A percentile compares a stretch with the other conserved stretches of the same genome.
These are phyloP conservation scores for Colletotrichum eleusines DNA, from an alignment of 2,329 filamentous ascomycete genomes.

Conservation along the genomic window DNA sequence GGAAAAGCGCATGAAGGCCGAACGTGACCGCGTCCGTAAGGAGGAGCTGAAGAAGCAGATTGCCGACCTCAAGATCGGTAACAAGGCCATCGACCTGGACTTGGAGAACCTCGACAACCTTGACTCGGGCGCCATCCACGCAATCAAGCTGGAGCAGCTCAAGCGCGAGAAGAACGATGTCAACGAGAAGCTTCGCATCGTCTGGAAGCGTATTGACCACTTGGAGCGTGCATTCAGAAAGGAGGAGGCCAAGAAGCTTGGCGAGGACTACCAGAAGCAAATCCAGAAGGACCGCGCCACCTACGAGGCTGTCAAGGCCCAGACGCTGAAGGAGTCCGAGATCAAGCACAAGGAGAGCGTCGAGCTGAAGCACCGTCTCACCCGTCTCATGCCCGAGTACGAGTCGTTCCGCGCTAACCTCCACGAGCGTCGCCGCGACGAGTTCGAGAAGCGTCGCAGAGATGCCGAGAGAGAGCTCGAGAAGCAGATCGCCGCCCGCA, in stretches of 20 bases:
- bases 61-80: slow-evolving; percentile 89
- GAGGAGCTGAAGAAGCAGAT: slow-evolving; percentile 95
- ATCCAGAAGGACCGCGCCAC: slow-evolving; percentile 81
- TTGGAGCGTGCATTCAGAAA: slow-evolving; percentile 96
- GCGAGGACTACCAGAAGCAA: slow-evolving; percentile 87
- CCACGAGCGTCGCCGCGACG: slow-evolving; percentile 88
- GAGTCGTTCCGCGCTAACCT: slow-evolving; percentile 86
- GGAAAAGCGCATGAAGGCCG: slow-evolving; percentile 84
- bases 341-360: slow-evolving; percentile 92
- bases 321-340: slow-evolving; percentile 84
- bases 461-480: slow-evolving; percentile 94
- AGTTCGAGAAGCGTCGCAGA: slow-evolving; percentile 94
- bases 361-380: slow-evolving; percentile 92
- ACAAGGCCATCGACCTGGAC: slow-evolving; percentile 81
- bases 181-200: slow-evolving; percentile 89
- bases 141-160: slow-evolving; percentile 93
- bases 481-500: slow-evolving; percentile 87
- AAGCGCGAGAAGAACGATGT: slow-evolving; percentile 99
- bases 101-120: slow-evolving; percentile 86
- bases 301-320: slow-evolving; percentile 82
- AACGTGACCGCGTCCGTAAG: slow-evolving; percentile 90
- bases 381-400: slow-evolving; percentile 85
- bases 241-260: slow-evolving; percentile 93
- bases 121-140: slow-evolving; percentile 89
- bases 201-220: slow-evolving; percentile 96